Conservation (phyloP, 306 rosid genomes). For the Lathyrus sativus region DNA sequence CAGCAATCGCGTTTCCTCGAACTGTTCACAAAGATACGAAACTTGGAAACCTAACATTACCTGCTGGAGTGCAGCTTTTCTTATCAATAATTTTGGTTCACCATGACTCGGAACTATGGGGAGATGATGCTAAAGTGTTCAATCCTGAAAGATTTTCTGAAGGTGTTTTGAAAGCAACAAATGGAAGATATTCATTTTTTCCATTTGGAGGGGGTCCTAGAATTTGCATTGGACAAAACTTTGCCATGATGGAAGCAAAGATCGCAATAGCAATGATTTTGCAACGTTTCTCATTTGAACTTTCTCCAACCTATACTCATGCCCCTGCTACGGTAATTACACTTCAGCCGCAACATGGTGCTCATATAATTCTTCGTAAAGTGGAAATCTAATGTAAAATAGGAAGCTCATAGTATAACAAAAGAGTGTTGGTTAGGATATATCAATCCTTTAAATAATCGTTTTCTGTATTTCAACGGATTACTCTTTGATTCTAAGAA, state of each 20-base stretch:
- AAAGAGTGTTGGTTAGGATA: background rate
- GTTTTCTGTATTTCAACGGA: background rate
- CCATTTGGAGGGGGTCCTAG: conserved; percentile 72
- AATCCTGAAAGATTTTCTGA: conserved; percentile 63
- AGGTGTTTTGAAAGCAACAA: conserved; percentile 41
- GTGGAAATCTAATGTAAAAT: background rate
- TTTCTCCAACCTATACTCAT: background rate
- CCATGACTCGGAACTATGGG: background rate
- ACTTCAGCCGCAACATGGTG: conserved; percentile 39
- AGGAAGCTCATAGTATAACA: background rate
- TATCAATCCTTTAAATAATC: background rate
- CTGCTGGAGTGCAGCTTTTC: background rate
- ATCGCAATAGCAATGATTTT: background rate
- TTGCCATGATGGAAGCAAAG: background rate
- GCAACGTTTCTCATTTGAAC: background rate
- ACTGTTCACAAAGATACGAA: background rate
- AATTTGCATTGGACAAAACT: conserved; percentile 46
- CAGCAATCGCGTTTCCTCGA: background rate
- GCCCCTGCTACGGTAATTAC: background rate
- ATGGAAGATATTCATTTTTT: conserved; percentile 39
- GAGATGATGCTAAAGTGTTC: conserved; percentile 56
- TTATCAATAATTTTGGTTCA: background rate
- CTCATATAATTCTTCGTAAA: conserved; percentile 8
- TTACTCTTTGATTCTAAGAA: background rate
- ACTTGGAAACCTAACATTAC: conserved; percentile 1